These are phyloP conservation scores for Teunomyces cretensis DNA, from an alignment of 805 yeast species.

Conservation along the genomic window DNA sequence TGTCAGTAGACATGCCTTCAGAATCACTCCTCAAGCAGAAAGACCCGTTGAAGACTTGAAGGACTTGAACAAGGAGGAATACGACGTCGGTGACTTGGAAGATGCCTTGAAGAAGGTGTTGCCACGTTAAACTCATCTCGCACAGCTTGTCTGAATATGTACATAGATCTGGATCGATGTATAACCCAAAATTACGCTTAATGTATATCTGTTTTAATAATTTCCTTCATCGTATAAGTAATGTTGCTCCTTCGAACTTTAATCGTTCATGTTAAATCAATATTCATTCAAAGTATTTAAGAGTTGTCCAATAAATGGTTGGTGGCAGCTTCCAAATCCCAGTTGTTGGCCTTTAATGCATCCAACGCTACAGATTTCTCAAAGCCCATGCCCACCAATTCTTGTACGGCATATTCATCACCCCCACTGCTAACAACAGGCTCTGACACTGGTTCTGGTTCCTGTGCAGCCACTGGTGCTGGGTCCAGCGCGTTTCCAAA, in stretches of 20 bases:
- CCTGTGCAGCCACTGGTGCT: slow-evolving; percentile 7
- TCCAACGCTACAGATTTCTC: slow-evolving; percentile 58
- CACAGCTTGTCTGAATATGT: neutral
- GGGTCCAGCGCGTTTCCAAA: slow-evolving; percentile 54
- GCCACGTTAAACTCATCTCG: neutral
- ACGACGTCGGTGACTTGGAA: slow-evolving; percentile 31
- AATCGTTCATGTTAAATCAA: too few relatives aligned
- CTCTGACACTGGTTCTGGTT: slow-evolving; percentile 11
- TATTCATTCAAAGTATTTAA: slow-evolving; percentile 18
- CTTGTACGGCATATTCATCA: slow-evolving; percentile 57
- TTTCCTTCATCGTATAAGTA: too few relatives aligned
- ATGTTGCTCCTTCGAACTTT: too few relatives aligned
- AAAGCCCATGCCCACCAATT: slow-evolving; percentile 89
- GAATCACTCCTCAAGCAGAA: slow-evolving; percentile 39
- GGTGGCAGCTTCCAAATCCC: slow-evolving; percentile 86
- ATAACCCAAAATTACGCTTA: neutral
- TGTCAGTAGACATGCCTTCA: slow-evolving; percentile 34
- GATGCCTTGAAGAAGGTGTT: slow-evolving; percentile 23
- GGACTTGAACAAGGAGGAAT: slow-evolving; percentile 38
- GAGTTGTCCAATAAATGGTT: slow-evolving; percentile 77
- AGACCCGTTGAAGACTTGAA: slow-evolving; percentile 37
- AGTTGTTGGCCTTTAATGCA: slow-evolving; percentile 67
- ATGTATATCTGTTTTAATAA: neutral
- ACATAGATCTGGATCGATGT: neutral
- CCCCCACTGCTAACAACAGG: slow-evolving; percentile 37